phyloP scores from a whole-genome alignment of 2,329 filamentous ascomycete genomes.

The Acarospora socialis region DNA sequence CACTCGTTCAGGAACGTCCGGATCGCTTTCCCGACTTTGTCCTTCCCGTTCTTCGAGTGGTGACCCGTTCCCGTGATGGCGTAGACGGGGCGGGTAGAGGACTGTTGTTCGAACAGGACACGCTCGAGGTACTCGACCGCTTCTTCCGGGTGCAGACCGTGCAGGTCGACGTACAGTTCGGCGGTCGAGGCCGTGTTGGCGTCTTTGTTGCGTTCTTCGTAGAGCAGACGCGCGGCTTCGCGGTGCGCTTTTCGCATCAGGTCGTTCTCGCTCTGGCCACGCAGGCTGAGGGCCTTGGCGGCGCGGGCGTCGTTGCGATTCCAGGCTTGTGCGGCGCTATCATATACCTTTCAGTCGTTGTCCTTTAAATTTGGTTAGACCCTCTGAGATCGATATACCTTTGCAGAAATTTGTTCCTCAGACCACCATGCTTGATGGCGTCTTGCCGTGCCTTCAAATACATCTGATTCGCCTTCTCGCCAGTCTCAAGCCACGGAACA shows the following conservation, averaged over 20 bases:
- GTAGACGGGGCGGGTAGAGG: constrained; percentile 62
- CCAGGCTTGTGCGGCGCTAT: constrained; percentile 90
- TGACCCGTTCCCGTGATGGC: constrained; percentile 95
- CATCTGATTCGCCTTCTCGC: constrained; percentile 75
- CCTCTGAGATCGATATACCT: constrained; percentile 42
- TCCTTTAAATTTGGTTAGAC: constrained; percentile 8
- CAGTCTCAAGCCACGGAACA: constrained; percentile 93
- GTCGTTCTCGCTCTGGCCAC: constrained; percentile 92
- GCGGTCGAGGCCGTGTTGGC: constrained; percentile 35
- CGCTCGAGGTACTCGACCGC: constrained; percentile 87
- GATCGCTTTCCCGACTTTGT: constrained; percentile 92
- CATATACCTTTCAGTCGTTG: constrained; percentile 2
- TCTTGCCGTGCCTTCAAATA: constrained; percentile 92
- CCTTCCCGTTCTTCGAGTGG: constrained; percentile 96
- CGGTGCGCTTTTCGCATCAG: constrained; percentile 94
- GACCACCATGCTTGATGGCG: constrained; percentile 90
- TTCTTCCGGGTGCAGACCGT: constrained; percentile 97
- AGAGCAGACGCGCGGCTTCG: constrained; percentile 80
- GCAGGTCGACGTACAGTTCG: constrained; percentile 88
- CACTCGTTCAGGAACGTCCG: constrained; percentile 86
- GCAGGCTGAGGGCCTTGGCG: constrained; percentile 83
- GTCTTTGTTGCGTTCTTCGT: constrained; percentile 81
- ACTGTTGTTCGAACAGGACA: constrained; percentile 69
- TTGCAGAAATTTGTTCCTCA: constrained; percentile 93
- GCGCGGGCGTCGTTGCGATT: constrained; percentile 94